Evolutionary conservation across 2,329 filamentous ascomycete genomes (phyloP), one percentile per base, ranked within the genome.

Genomic region (Rutstroemia sydowiana): DNA sequence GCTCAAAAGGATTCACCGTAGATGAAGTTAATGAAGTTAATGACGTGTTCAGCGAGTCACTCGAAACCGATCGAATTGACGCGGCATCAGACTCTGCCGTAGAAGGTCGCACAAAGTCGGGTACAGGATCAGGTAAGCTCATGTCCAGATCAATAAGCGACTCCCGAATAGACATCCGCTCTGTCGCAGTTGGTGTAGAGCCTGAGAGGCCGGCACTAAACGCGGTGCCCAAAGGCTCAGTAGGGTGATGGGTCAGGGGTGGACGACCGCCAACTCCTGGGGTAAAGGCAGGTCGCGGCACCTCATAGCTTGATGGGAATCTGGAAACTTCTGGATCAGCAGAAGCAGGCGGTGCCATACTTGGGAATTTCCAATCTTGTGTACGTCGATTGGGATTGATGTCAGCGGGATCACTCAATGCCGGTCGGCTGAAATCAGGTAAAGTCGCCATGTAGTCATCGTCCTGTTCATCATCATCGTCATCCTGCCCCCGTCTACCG

Each of bases 331-430:
- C 76, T 0, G 76, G 73, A 52, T 77, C 74, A 16, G 75, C 75
- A 18, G 77, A 77, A 4, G 74, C 74, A 3, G 77, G 75, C 0
- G 74, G 70, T 5, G 72, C 72, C 67, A 75, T 75, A 3, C 75
- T 72, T 0, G 78, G 78, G 57, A 81, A 81, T 55, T 77, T 79
- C 78, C 78, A 81, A 55, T 81, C 77, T 45, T 72, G 74, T 2
- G 75, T 77, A 36, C 73, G 69, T 14, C 76, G 69, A 48, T 77
- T 76, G 41, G 68, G 70, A 51, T 75, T 76, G 36, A 74, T 61
- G 51, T 82, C 79, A 4, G 74, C 76, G 7, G 78, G 77, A 57
- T 84, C 81, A 57, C 78, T 82, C 21, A 78, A 64, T 5, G 80
- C 75, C 6, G 77, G 72, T 46, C 74, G 71, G 52, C 70, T 71